Conservation (phyloP, 1,284 basidiomycete genomes). For the Trichosporon ovoides region DNA sequence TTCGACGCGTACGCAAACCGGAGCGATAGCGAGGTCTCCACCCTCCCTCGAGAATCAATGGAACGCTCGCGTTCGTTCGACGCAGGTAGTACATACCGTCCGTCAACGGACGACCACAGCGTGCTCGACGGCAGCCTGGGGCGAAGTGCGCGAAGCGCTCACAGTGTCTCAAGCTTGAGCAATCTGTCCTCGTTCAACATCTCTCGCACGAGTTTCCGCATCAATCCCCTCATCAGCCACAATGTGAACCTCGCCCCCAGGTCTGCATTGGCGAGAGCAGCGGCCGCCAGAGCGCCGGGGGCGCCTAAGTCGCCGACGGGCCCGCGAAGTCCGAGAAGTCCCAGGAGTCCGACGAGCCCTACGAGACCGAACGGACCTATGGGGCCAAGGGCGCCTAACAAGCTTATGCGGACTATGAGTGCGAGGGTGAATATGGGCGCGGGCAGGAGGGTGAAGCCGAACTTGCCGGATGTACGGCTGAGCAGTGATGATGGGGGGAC, state of each 20-base stretch:
- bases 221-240: not conserved
- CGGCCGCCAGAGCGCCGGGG: not conserved
- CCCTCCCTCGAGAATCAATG: not conserved
- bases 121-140: not conserved
- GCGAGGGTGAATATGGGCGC: not conserved
- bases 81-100: not conserved
- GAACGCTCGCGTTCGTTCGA: not conserved
- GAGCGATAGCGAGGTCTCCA: not conserved
- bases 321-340: no score
- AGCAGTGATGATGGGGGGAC: not conserved
- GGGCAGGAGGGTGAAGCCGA: not conserved
- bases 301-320: not conserved
- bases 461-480: not conserved
- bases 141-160: no score
- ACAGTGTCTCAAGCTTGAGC: not conserved
- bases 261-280: not conserved
- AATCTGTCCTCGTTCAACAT: not conserved
- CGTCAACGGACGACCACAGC: no score
- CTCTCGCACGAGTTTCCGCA: not conserved
- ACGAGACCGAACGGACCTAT: no score
- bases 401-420: not conserved
- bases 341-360: no score
- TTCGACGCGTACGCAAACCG: constrained; percentile 1
- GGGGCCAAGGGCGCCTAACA: not conserved
- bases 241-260: no score